phyloP scores from a whole-genome alignment of 345 rosid species.

The Dovyalis caffra region DNA sequence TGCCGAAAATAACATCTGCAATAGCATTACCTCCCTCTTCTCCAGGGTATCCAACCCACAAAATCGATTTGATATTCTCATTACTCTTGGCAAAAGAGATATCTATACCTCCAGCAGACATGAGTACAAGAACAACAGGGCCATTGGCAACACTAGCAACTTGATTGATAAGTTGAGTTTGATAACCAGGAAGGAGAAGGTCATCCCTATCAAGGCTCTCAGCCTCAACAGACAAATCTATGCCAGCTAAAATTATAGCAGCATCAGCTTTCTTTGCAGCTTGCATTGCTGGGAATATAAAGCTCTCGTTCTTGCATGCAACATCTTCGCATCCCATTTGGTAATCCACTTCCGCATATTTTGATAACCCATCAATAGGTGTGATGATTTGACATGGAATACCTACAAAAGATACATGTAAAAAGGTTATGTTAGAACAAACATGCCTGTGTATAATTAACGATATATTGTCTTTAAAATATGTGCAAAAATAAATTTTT shows the following conservation, averaged over 20 bases:
- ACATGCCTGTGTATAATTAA: neutral
- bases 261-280: constrained; percentile 49
- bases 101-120: constrained; percentile 61
- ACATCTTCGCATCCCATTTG: constrained; percentile 49
- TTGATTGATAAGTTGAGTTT: constrained; percentile 45
- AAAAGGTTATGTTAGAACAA: too few relatives aligned
- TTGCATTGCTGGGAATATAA: constrained; percentile 30
- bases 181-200: constrained; percentile 56
- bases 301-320: constrained; percentile 34
- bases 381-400: constrained; percentile 44
- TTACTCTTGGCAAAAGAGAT: constrained; percentile 43
- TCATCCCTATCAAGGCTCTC: constrained; percentile 51
- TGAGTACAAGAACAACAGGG: constrained; percentile 57
- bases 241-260: constrained; percentile 42
- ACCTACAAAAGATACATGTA: constrained; percentile 22
- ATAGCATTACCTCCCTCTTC: constrained; percentile 67
- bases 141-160: constrained; percentile 44
- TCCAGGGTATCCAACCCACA: constrained; percentile 81
- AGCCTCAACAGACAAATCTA: constrained; percentile 49
- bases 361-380: constrained; percentile 46
- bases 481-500: neutral
- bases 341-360: constrained; percentile 28
- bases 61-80: constrained; percentile 31
- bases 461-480: neutral
- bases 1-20: constrained; percentile 62